Conservation (phyloP, 2,329 filamentous ascomycete species). For the Orbilia quercus region DNA sequence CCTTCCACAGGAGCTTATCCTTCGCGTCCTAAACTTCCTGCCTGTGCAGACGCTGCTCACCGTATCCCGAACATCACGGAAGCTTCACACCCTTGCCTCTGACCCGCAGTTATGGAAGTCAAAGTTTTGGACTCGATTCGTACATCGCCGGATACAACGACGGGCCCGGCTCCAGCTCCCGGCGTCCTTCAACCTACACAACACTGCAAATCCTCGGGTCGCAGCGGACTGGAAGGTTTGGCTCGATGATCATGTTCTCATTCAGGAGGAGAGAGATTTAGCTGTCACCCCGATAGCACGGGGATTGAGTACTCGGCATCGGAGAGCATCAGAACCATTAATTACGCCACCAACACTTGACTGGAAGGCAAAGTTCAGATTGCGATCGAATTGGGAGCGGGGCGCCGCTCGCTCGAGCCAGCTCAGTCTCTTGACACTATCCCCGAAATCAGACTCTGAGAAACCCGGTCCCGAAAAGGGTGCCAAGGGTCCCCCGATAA, state of each 20-base stretch:
- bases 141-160: conserved; percentile 72
- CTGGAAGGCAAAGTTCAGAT: conserved; percentile 89
- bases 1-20: conserved; percentile 86
- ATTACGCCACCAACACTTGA: conserved; percentile 73
- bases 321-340: conserved; percentile 59
- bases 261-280: conserved; percentile 55
- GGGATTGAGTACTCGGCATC: conserved; percentile 15
- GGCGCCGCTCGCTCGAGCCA: conserved; percentile 62
- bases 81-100: conserved; percentile 76
- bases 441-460: background rate
- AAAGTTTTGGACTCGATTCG: conserved; percentile 87
- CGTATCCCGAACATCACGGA: conserved; percentile 75
- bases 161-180: conserved; percentile 35
- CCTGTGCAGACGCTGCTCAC: conserved; percentile 74
- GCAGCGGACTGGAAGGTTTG: conserved; percentile 40
- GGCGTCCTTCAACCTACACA: conserved; percentile 9
- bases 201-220: background rate
- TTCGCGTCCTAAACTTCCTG: conserved; percentile 85
- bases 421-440: conserved; percentile 11
- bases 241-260: conserved; percentile 47
- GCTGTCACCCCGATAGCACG: conserved; percentile 61
- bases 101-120: conserved; percentile 93
- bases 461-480: background rate
- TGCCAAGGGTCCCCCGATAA: conserved; percentile 14
- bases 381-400: conserved; percentile 89